These are phyloP conservation scores for Populus deltoides DNA, from an alignment of 345 rosid genomes.

Conservation along the genomic window DNA sequence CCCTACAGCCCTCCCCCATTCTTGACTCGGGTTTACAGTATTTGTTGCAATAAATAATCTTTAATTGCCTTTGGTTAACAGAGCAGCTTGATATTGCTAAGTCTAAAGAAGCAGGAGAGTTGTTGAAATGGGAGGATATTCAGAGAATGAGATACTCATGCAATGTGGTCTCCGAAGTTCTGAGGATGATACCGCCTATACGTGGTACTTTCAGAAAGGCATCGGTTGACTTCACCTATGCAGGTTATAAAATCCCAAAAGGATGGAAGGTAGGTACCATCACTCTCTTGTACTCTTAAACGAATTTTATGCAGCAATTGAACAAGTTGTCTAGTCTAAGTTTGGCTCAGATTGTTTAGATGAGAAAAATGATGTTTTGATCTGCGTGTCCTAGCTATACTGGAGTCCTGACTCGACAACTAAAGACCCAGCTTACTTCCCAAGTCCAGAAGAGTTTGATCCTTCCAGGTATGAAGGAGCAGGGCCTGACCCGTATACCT, in stretches of 20 bases:
- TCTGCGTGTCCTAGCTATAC: no score
- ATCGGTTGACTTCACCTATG: conserved; percentile 10
- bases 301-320: no score
- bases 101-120: conserved; percentile 6
- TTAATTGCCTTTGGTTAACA: not conserved
- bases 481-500: not conserved
- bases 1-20: not conserved
- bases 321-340: no score
- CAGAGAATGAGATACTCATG: conserved; percentile 20
- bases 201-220: conserved; percentile 11
- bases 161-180: conserved; percentile 6
- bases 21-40: not conserved
- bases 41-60: no score
- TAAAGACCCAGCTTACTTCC: not conserved
- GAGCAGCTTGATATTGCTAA: conserved; percentile 21
- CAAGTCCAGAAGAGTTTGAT: not conserved
- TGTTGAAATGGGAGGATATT: conserved; percentile 15
- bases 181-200: conserved; percentile 11
- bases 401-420: no score
- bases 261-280: conserved; percentile 29
- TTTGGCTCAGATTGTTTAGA: no score
- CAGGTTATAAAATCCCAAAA: conserved; percentile 19
- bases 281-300: not conserved
- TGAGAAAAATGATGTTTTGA: no score
- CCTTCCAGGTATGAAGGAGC: not conserved